Conservation (phyloP, 805 yeast genomes). For the Saturnispora sekii region DNA sequence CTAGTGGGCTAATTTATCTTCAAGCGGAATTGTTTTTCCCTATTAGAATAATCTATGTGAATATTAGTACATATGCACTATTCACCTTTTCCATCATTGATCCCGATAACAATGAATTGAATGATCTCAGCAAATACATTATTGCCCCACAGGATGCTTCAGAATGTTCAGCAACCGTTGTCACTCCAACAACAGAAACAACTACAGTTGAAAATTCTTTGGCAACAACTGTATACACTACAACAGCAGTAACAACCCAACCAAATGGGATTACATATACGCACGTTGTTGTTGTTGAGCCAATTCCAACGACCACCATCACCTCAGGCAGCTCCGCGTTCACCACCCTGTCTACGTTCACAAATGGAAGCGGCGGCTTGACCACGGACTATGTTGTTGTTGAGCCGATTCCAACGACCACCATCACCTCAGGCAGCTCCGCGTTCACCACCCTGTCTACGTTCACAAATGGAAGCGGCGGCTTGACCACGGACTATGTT, state of each 20-base stretch:
- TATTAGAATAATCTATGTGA: slow-evolving; percentile 5
- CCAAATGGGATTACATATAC: neutral
- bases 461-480: too few relatives aligned
- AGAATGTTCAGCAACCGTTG: neutral
- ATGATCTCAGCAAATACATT: neutral
- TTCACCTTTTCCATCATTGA: neutral
- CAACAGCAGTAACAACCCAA: neutral
- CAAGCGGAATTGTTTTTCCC: slow-evolving; percentile 6
- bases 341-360: too few relatives aligned
- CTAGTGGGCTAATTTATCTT: neutral
- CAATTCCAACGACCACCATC: neutral
- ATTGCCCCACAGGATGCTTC: neutral
- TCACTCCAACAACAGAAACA: neutral
- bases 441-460: too few relatives aligned
- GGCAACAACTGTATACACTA: neutral
- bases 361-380: too few relatives aligned
- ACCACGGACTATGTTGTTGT: too few relatives aligned
- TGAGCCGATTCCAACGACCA: too few relatives aligned
- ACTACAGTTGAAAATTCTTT: too few relatives aligned
- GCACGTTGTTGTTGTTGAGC: neutral
- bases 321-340: neutral
- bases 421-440: too few relatives aligned
- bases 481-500: too few relatives aligned
- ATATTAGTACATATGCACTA: neutral
- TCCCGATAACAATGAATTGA: neutral